Conservation (phyloP, 371 early-diverging fungal species). For the Mucor ambiguus region DNA sequence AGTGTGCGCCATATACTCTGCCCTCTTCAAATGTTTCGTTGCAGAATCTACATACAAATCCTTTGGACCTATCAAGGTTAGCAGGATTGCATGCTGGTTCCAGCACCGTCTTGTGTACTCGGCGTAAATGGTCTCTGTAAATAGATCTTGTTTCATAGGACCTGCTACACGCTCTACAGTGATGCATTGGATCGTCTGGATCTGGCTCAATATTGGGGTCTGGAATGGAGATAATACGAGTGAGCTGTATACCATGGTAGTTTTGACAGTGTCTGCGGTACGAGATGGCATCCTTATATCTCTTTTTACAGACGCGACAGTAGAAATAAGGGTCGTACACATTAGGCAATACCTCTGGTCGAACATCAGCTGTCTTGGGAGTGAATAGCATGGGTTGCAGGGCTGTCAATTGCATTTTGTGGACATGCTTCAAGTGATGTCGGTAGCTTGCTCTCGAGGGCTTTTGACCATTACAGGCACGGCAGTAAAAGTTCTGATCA, state of each 20-base stretch:
- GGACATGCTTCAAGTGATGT: neutral
- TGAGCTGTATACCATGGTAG: neutral
- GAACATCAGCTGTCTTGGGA: neutral
- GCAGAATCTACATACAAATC: neutral
- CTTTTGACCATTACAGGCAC: neutral
- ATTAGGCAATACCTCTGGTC: neutral
- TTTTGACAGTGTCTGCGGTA: neutral
- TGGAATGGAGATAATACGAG: neutral
- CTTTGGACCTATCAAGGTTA: neutral
- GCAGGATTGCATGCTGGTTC: neutral
- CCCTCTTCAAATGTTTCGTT: neutral
- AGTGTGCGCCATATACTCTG: neutral
- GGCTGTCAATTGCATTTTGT: constrained; percentile 2
- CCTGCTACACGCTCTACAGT: neutral
- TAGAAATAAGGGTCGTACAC: neutral
- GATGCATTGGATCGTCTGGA: neutral
- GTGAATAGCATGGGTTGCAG: neutral
- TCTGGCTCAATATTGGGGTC: neutral
- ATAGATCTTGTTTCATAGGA: neutral
- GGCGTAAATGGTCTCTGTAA: neutral
- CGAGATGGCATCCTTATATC: neutral
- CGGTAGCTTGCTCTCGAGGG: neutral
- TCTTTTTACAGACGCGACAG: neutral
- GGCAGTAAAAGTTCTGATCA: constrained; percentile 1
- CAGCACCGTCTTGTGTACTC: neutral